These are phyloP conservation scores for Colletotrichum horii DNA, from an alignment of 2,329 filamentous ascomycete genomes.

Conservation along the genomic window DNA sequence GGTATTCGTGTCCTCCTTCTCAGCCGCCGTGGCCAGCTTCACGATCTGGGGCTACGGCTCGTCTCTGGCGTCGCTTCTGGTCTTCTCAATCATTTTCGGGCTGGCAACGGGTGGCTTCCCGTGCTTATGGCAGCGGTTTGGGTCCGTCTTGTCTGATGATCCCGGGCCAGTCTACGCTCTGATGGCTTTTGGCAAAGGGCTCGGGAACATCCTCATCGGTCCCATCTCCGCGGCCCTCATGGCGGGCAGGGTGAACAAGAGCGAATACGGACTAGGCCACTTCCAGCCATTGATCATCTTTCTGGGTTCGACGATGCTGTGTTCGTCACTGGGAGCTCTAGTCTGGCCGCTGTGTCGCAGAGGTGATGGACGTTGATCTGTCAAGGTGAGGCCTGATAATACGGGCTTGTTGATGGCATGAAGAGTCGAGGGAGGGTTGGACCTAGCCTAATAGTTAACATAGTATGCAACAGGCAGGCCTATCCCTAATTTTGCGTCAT, in stretches of 20 bases:
- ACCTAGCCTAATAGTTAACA: too few species aligned
- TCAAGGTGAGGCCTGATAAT: not conserved
- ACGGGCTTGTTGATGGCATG: not conserved
- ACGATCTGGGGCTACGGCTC: slow-evolving; percentile 59
- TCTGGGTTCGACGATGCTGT: slow-evolving; percentile 10
- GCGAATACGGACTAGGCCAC: not conserved
- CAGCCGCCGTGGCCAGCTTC: slow-evolving; percentile 53
- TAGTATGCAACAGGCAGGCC: too few species aligned
- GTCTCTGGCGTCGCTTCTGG: slow-evolving; percentile 45
- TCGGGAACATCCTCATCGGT: slow-evolving; percentile 30
- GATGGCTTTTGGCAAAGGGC: slow-evolving; percentile 32
- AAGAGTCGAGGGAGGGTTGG: too few species aligned
- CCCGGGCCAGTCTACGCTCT: slow-evolving; percentile 28
- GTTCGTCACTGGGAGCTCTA: not conserved
- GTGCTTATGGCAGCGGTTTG: slow-evolving; percentile 30
- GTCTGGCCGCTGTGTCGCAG: not conserved
- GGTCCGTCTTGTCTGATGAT: slow-evolving; percentile 29
- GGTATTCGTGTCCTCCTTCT: slow-evolving; percentile 43
- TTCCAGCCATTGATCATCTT: slow-evolving; percentile 10
- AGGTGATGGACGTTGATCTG: not conserved
- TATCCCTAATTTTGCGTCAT: too few species aligned
- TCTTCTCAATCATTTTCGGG: slow-evolving; percentile 60
- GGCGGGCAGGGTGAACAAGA: not conserved
- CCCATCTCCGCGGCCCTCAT: slow-evolving; percentile 26
- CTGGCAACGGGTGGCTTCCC: slow-evolving; percentile 55